Conservation (phyloP, 2,329 filamentous ascomycete genomes). For the Arthrinium phaeospermum region DNA sequence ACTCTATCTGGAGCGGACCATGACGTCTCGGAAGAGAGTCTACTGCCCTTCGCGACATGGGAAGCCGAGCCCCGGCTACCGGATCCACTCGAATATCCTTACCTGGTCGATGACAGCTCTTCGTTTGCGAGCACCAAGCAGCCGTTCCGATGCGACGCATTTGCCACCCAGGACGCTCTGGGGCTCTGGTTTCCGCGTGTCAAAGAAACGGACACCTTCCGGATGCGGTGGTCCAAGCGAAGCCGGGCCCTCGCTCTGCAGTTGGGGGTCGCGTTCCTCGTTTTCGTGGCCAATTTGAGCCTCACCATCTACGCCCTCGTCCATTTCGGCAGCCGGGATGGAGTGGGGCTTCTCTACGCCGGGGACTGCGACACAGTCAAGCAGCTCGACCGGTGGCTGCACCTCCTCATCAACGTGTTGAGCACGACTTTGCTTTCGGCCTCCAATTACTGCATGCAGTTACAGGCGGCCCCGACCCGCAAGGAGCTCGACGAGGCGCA, state of each 20-base stretch:
- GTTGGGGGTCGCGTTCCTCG: conserved; percentile 33
- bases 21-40: background rate
- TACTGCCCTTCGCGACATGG: background rate
- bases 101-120: background rate
- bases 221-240: conserved; percentile 29
- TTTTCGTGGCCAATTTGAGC: conserved; percentile 22
- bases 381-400: conserved; percentile 32
- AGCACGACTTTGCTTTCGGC: conserved; percentile 39
- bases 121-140: background rate
- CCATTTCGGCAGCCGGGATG: conserved; percentile 8
- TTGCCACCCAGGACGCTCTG: conserved; percentile 18
- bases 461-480: conserved; percentile 41
- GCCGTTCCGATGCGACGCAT: conserved; percentile 29
- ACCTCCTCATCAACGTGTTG: conserved; percentile 40
- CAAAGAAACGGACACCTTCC: conserved; percentile 24
- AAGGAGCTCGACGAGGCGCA: conserved; percentile 35
- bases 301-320: conserved; percentile 15
- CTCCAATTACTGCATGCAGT: conserved; percentile 46
- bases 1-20: background rate
- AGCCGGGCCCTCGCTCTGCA: conserved; percentile 32
- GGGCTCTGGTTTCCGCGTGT: conserved; percentile 34
- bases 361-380: conserved; percentile 33
- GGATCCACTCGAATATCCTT: background rate
- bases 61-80: background rate
- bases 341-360: conserved; percentile 33